Base-by-base conservation (phyloP, 805 yeast genomes). In the Yarrowia sp. region DNA sequence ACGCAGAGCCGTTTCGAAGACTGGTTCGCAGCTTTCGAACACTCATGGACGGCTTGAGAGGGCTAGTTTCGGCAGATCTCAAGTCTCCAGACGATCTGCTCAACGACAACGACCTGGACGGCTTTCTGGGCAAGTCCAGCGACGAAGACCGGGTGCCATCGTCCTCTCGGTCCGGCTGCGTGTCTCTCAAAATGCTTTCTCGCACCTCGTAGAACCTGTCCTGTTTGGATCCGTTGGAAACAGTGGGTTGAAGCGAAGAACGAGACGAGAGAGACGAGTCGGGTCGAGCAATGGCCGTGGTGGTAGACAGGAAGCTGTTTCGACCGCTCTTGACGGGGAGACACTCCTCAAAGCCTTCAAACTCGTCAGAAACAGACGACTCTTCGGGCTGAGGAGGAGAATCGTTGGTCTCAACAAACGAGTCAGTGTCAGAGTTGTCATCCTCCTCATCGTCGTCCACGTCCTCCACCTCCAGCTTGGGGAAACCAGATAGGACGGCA, bases 141-240 rank as follows among this genome's bases (percentile, higher is more conserved):
- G 64, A 58, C 35, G 64, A 43, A 14, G 64, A 33, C 32, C 64
- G 41, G 2, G 55, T 18, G n/a, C 35, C 55, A 1, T 41, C 32
- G 8, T 48, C 55, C 9, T 39, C 18, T 14, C 32, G 28, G 14
- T 43, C 38, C 32, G 51, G 51, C 14, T 33, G 28, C 18, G 61
- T 55, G 43, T 58, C 43, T 33, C 51, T 17, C 64, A 58, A 28
- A 43, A 58, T 43, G 51, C 64, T 44, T 28, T 58, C 64, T 33
- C 64, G 64, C 18, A 58, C 51, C 43, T 58, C 64, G 10, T 58
- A 44, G 43, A 58, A 58, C 33, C 64, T 39, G 14, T 55, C 61
- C 28, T 55, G 58, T 28, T 51, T 51, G 58, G 58, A 51, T 9
- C 58, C 58, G 14, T 51, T 51, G 14, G 58, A 51, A 28, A 9